These are phyloP conservation scores for Penicillium sclerotiorum DNA, from an alignment of 2,329 filamentous ascomycete species.

Conservation along the genomic window DNA sequence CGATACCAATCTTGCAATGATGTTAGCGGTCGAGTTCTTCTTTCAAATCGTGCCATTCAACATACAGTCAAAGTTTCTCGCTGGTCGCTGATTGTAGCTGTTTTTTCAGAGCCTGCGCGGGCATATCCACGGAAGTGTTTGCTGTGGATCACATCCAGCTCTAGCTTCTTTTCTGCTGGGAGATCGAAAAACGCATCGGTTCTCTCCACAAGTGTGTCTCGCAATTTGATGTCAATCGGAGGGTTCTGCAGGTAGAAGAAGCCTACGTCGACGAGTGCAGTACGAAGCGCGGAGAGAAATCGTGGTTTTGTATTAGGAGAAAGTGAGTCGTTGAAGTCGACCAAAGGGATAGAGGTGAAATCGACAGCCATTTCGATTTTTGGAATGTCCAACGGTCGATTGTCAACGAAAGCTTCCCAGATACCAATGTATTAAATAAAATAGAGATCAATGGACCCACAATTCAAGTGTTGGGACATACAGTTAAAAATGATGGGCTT, in stretches of 20 bases:
- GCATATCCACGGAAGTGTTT: conserved; percentile 24
- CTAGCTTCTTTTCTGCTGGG: conserved; percentile 44
- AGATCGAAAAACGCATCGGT: conserved; percentile 45
- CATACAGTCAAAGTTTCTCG: conserved; percentile 22
- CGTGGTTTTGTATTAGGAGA: not conserved
- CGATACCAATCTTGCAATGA: conserved; percentile 13
- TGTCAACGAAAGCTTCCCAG: not conserved
- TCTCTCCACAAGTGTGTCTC: conserved; percentile 33
- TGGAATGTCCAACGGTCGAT: not conserved
- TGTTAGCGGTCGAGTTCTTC: conserved; percentile 12
- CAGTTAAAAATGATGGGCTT: not conserved
- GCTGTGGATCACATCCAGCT: conserved; percentile 38
- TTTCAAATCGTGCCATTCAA: not conserved
- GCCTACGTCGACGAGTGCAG: conserved; percentile 23
- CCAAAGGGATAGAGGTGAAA: not conserved
- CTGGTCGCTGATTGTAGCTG: conserved; percentile 16
- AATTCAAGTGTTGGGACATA: not conserved
- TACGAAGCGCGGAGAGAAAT: not conserved
- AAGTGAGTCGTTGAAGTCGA: not conserved
- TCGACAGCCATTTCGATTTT: not conserved
- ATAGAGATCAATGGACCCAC: not conserved
- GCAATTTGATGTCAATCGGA: conserved; percentile 11
- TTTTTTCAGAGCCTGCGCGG: conserved; percentile 12
- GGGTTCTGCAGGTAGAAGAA: conserved; percentile 25
- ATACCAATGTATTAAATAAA: not conserved